Evolutionary conservation across 352 stramenopile genomes (phyloP).

Genomic region (Pythium apleroticum): DNA sequence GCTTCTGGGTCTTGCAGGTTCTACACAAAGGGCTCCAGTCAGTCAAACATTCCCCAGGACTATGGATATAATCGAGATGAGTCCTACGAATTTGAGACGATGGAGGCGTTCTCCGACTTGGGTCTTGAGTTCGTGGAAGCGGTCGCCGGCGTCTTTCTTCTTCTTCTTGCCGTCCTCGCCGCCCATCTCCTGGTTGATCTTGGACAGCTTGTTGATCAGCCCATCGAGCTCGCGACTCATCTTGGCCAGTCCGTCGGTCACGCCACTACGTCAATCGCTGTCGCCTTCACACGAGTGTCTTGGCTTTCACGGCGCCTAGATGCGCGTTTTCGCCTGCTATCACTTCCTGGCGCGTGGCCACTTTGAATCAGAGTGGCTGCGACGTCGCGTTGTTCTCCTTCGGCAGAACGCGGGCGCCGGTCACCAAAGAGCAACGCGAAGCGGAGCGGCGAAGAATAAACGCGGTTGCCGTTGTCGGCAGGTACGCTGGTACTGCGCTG

Average conservation of each 20-base stretch:
- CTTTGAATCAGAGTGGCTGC: conserved; percentile 6
- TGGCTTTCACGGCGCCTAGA: background rate
- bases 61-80: background rate
- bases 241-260: conserved; percentile 7
- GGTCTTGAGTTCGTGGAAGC: conserved; percentile 79
- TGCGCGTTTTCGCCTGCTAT: background rate
- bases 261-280: conserved; percentile 18
- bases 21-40: conserved; percentile 25
- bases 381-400: conserved; percentile 4
- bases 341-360: background rate
- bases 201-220: conserved; percentile 65
- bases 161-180: conserved; percentile 71
- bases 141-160: conserved; percentile 61
- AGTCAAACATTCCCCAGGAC: background rate
- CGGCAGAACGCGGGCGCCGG: background rate
- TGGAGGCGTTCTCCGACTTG: conserved; percentile 80
- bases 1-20: conserved; percentile 75
- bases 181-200: conserved; percentile 82
- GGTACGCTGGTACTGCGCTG: conserved; percentile 1
- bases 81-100: conserved; percentile 67
- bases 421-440: background rate
- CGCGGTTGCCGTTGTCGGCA: conserved; percentile 12
- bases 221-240: conserved; percentile 83
- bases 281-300: background rate
- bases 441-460: conserved; percentile 4